phyloP scores from a whole-genome alignment of 192 early-diverging fungal genomes.

The Mortierella antarctica region DNA sequence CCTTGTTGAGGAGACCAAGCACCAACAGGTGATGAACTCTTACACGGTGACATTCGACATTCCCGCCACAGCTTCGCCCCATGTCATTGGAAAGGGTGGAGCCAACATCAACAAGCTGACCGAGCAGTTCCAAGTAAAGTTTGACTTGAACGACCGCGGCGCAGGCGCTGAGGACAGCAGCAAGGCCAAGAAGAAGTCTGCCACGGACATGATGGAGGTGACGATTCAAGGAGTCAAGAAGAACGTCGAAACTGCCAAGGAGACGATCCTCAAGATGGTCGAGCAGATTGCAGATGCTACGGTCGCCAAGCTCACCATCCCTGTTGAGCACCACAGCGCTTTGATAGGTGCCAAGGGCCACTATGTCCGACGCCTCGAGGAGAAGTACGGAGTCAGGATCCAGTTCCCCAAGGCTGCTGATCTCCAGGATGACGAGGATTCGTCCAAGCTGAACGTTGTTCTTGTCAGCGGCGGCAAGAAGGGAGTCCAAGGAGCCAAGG shows the following conservation, averaged over 20 bases:
- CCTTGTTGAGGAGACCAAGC: constrained; percentile 75
- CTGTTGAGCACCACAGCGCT: constrained; percentile 72
- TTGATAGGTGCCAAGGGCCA: constrained; percentile 78
- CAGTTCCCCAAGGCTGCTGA: constrained; percentile 71
- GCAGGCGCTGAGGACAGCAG: constrained; percentile 43
- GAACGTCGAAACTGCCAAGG: constrained; percentile 79
- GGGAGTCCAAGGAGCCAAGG: constrained; percentile 82
- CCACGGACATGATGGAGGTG: constrained; percentile 66
- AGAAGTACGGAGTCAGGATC: constrained; percentile 79
- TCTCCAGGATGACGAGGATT: constrained; percentile 64
- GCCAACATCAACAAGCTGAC: constrained; percentile 83
- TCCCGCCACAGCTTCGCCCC: constrained; percentile 72
- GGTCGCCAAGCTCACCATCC: constrained; percentile 63
- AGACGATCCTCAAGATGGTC: constrained; percentile 72
- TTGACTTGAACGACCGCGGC: constrained; percentile 69
- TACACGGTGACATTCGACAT: constrained; percentile 77
- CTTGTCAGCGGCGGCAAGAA: constrained; percentile 85
- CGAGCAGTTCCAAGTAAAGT: constrained; percentile 77
- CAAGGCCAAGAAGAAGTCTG: constrained; percentile 54
- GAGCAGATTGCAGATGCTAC: constrained; percentile 78
- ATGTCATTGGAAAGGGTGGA: constrained; percentile 93
- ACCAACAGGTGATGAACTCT: constrained; percentile 72
- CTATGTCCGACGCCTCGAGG: constrained; percentile 79
- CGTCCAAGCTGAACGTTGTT: constrained; percentile 72
- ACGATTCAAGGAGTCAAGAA: constrained; percentile 81